Evolutionary conservation across 768 basidiomycete genomes (phyloP), one percentile per base, ranked within the genome.

Genomic region (Artomyces pyxidatus): DNA sequence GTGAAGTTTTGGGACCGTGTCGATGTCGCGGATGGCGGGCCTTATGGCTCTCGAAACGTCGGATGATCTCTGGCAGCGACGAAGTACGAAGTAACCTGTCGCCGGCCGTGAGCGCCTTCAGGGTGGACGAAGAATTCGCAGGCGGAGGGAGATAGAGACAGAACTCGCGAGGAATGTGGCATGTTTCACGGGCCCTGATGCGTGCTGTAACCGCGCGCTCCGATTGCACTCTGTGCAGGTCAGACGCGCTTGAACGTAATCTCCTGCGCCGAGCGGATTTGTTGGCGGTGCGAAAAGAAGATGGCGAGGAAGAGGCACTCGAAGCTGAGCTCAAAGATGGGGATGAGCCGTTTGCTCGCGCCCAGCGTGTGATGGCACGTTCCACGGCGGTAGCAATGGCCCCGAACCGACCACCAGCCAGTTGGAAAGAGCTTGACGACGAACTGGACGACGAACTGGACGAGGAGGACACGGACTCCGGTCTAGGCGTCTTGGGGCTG

Each of bases 341-440:
- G 2, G 67, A 60, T 1, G 71, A 68, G 1, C 68, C 66, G 58
- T 71, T 72, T 37, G 72, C 71, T 52, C 78, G 70, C 19, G 84
- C 83, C 85, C 85, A 88, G 51, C 80, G 75, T 30, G 80, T 67
- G 50, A 87, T 85, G 6, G 85, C 85, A 42, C 75, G 71, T 55
- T 88, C 86, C 9, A 87, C 73, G 30, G 83, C 74, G 1, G 81
- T 73, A 17, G 83, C 63, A 16, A 68, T 61, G 3, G 65, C 64
- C 6, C 66, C 68, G 11, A 67, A 53, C 11, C 63, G 63, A 16
- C 65, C 62, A 12, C 65, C 64, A 28, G 62, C 58, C 6, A 61
- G n/a, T n/a, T n/a, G n/a, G n/a, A n/a, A n/a, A n/a, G n/a, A n/a
- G n/a, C n/a, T n/a, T 42, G 25, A 46, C 42, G 41, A 37, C 39